Evolutionary conservation across 305 asterid species (phyloP), one percentile per base, ranked within the genome.

Genomic region (Plantago coronopus): DNA sequence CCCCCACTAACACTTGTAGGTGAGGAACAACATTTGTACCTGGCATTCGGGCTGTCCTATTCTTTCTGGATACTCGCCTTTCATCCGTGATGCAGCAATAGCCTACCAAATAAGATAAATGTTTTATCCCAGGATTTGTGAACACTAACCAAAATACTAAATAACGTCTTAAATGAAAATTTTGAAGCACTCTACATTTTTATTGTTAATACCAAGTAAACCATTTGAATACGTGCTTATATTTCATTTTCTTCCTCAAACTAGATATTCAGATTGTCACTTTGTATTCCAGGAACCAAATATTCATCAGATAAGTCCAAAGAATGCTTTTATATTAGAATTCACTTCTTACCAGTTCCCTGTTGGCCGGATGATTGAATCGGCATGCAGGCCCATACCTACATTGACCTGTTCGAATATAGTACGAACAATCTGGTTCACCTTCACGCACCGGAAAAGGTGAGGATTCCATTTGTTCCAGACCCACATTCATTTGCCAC

Each of bases 21-120:
- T 34, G 57, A 60, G 29, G 12, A 17, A 53, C 4, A 22, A 4
- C 25, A 25, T 53, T 23, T 67, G 66, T 80, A 87, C 97, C 97
- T 87, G 90, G 68, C 97, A 93, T 72, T 93, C 99, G 48, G 93
- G 84, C 69, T 89, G 99, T 67, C 99, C 99, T 29, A 72, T 56
- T 83, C 97, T 85, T 79, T 93, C 97, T 59, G 99, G 99, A 77
- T 89, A 89, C 76, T 93, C 96, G 62, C 95, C 99, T 78, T 81
- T 89, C 91, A 89, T 89, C 80, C 85, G 79, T 80, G 99, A 89
- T 42, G 97, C 78, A 64, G 96, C 94, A 59, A 93, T 89, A 66
- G 90, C 97, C 99, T 93, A 63, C 48, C 79, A 42, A 66, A 53
- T 37, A 27, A 23, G 29, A 58, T n/a, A 62, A 13, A 66, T 53